Evolutionary conservation across 306 rosid species (phyloP), one percentile per base, ranked within the genome.

Genomic region (Malus fusca): DNA sequence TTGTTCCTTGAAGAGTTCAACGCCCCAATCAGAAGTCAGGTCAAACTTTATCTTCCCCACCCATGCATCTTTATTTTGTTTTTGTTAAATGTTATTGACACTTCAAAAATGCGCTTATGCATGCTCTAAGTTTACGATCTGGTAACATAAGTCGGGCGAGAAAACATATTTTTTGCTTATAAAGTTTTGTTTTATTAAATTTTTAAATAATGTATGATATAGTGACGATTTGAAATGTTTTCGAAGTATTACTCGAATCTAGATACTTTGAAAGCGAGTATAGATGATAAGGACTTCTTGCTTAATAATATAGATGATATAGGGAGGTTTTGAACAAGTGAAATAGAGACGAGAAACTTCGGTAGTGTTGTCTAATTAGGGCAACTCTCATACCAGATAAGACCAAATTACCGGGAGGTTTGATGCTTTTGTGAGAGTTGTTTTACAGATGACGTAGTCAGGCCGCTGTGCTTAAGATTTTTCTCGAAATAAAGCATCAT

Each of bases 11-110:
- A 78, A 52, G 91, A 86, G 71, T 78, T 86, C 84, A 93, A 93
- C 59, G 87, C 72, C 17, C 91, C 96, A 23, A 55, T 86, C 55
- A 83, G 78, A 78, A 72, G 87, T 4, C 81, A 86, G 94, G 98
- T 90, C 46, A 19, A 21, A 21, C 6, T 48, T 48, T 0, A 0
- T 48, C 21, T 0, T 18, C 3, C 17, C 5, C 43, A 56, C 17
- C 14, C 68, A 8, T 37, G 3, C 13, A 6, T 17, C 18, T 64
- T 64, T 2, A 1, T 31, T 64, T 30, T 17, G 7, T 64, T 64
- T 31, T 5, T 15, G 3, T 48, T 21, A 56, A 2, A 56, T 26
- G n/a, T 25, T 61, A 13, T 61, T 1, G n/a, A 1, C 37, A 26
- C 15, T 59, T 11, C 1, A 19, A 18, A 53, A 53, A 18, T 53